Percentiles rank a stretch among this genome's conserved stretches.
phyloP scores from a whole-genome alignment of 2,329 filamentous ascomycete species.

The Phoma sp. region DNA sequence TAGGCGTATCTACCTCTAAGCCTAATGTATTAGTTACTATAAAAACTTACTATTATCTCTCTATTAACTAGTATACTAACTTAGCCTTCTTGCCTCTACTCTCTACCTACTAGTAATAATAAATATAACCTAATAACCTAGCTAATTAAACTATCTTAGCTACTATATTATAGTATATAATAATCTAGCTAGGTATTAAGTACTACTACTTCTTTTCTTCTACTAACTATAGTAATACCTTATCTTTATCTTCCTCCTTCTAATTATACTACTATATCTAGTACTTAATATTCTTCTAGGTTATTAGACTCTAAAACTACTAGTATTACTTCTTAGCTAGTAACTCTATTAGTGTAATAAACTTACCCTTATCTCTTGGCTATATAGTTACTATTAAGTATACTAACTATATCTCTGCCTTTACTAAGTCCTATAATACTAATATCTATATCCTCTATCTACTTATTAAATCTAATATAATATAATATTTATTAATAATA shows the following conservation, averaged over 20 bases:
- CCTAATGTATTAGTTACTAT: not conserved
- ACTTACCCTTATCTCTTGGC: constrained; percentile 1
- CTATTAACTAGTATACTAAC: not conserved
- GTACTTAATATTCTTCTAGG: not conserved
- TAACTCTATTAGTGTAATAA: no score
- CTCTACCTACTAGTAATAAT: not conserved
- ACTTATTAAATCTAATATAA: not conserved
- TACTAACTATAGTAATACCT: no score
- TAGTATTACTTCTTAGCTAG: not conserved
- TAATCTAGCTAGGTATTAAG: not conserved
- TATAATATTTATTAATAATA: no score
- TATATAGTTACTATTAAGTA: not conserved
- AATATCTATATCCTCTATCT: not conserved
- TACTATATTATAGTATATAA: not conserved
- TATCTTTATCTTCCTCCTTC: not conserved
- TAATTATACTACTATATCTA: not conserved
- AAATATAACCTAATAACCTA: no score
- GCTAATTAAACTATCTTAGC: no score
- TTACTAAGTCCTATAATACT: not conserved
- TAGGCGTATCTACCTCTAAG: not conserved
- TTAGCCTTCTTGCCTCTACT: not conserved
- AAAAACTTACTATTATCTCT: not conserved
- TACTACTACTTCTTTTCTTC: not conserved
- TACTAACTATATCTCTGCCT: not conserved
- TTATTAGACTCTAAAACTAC: not conserved